Evolutionary conservation across 768 basidiomycete genomes (phyloP).

Genomic region (Boletus vinaceobasis): DNA sequence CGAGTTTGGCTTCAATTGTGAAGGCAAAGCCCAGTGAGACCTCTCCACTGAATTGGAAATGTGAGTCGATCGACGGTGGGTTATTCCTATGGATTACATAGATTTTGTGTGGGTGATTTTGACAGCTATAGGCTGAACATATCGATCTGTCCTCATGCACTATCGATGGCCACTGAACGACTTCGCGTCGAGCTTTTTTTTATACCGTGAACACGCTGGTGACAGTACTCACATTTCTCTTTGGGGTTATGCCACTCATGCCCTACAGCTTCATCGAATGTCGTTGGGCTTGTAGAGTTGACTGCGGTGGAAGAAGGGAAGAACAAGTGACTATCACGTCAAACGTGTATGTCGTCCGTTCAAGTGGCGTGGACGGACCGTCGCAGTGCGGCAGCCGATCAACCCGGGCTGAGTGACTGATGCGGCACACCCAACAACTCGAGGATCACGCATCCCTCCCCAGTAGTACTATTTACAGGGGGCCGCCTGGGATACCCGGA

Average conservation of each 20-base stretch:
- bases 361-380: constrained; percentile 10
- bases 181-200: not conserved
- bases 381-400: constrained; percentile 14
- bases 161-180: not conserved
- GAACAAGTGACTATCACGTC: not conserved
- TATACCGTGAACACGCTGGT: not conserved
- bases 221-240: constrained; percentile 6
- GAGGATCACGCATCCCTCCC: constrained; percentile 9
- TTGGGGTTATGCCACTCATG: not conserved
- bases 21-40: constrained; percentile 4
- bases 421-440: constrained; percentile 9
- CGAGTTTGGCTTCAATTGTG: constrained; percentile 7
- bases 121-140: not conserved
- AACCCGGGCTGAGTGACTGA: not conserved
- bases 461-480: not conserved
- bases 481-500: constrained; percentile 1
- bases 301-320: constrained; percentile 8
- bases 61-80: constrained; percentile 15
- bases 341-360: constrained; percentile 6
- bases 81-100: constrained; percentile 1
- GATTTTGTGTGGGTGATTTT: constrained; percentile 1
- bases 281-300: constrained; percentile 6
- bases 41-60: constrained; percentile 18
- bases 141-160: constrained; percentile 9
- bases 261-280: not conserved